Base-by-base conservation (phyloP, 1,139 yeast species). In the Nadsonia starkeyi-henricii region DNA sequence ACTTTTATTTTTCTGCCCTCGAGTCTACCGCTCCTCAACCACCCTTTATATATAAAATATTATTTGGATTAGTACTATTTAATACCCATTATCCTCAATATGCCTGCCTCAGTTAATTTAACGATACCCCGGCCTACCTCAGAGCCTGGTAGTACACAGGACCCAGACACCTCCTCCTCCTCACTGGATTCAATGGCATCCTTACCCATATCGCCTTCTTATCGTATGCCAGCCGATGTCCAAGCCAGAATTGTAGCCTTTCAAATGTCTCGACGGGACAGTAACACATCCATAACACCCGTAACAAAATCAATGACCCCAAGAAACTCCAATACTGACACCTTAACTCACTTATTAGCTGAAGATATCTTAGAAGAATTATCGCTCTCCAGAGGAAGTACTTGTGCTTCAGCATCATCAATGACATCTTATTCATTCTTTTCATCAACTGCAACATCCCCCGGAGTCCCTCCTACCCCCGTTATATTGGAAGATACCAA, bases 171-270 rank as follows among this genome's bases (percentile, higher is more conserved):
- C 7, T 26, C 30, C 7, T 7, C 30, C 30, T 12, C 7, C 9
- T 12, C 17, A 9, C 17, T 9, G 4, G 39, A 4, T 33, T 33
- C 17, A 5, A 8, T 15, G 28, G 28, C 28, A 5, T 23, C 28
- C 28, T 9, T 23, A 23, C 28, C 28, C 9, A 5, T 23, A 23
- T 5, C 28, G 28, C 28, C 28, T 8, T 4, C 15, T 33, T 33
- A 33, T 33, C 15, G 17, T 15, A 33, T 50, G 30, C 50, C 53
- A 5, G 47, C 54, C 8, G 52, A 54, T 30, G 50, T 55, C 13
- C 58, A 55, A 41, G 47, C 23, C 20, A 45, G 18, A 21, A 26
- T 8, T 19, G 42, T 17, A 33, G 39, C 20, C 20, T 48, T 18
- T 43, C 19, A 44, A 43, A 18, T 39, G 44, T 8, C 30, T 33